Evolutionary conservation across 768 basidiomycete species (phyloP).

Genomic region (Trametes sanguinea): DNA sequence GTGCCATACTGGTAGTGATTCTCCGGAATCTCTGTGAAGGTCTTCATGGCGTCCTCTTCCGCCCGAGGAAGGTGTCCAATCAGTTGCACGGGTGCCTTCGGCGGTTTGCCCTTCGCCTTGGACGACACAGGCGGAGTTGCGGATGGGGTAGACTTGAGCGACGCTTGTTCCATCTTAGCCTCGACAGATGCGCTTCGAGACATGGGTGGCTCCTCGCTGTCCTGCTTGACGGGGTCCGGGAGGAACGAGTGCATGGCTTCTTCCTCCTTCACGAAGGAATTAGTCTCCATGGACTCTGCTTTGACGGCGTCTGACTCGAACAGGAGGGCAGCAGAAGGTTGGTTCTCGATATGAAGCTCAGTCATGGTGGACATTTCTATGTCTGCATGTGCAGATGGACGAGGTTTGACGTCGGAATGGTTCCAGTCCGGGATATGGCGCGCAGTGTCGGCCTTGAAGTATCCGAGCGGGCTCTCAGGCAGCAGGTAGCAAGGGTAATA

Average conservation of each 20-base stretch:
- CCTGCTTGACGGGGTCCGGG: slow-evolving; percentile 25
- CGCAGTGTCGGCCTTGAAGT: too few relatives aligned
- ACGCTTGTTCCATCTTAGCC: slow-evolving; percentile 20
- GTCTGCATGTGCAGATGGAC: neutral
- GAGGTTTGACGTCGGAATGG: neutral
- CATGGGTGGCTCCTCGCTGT: slow-evolving; percentile 13
- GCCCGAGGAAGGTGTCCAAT: slow-evolving; percentile 82
- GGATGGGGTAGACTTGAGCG: slow-evolving; percentile 37
- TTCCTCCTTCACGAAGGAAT: slow-evolving; percentile 11
- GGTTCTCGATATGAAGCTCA: slow-evolving; percentile 7
- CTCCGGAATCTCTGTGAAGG: slow-evolving; percentile 69
- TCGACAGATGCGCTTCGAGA: slow-evolving; percentile 28
- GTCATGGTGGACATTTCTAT: slow-evolving; percentile 22
- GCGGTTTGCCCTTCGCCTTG: slow-evolving; percentile 35
- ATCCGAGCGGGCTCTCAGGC: too few relatives aligned
- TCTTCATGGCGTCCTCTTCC: slow-evolving; percentile 66
- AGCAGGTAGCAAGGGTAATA: too few relatives aligned
- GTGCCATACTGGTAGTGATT: slow-evolving; percentile 89
- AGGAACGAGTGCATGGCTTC: slow-evolving; percentile 1
- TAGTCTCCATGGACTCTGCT: slow-evolving; percentile 4
- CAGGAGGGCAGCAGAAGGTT: slow-evolving; percentile 13
- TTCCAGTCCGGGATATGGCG: neutral
- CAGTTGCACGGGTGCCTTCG: slow-evolving; percentile 56
- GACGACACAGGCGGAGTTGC: slow-evolving; percentile 38
- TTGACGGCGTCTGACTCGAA: slow-evolving; percentile 18